Base-by-base conservation (phyloP, 148 eudicot genomes). In the Vaccinium corymbosum region DNA sequence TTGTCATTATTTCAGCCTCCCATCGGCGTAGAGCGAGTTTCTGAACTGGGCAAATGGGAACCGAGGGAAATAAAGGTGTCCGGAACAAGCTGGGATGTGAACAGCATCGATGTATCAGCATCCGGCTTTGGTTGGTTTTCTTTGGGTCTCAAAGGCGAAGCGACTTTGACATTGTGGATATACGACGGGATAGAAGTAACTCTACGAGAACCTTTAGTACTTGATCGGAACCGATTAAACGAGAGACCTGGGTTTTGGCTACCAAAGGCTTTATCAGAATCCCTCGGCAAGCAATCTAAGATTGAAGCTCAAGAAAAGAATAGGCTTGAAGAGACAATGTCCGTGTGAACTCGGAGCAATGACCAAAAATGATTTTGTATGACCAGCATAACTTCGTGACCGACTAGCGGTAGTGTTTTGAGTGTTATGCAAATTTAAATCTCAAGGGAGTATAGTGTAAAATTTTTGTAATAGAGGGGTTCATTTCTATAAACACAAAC, bases 111-210 rank as follows among this genome's bases (percentile, higher is more conserved):
- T 89, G 86, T 94, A 62, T 91, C 94, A 15, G 88, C 89, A 62
- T 97, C 99, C 2, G 98, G 99, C 75, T 89, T 92, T 49, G 98
- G 99, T 79, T 97, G 99, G 99, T 87, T 92, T 85, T 93, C 99
- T 81, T 59, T 97, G 84, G 98, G 98, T 64, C 92, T 97, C 8
- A 97, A 94, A 94, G 98, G 99, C 5, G 86, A 93, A 80, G 98
- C 97, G 56, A 88, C 94, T 57, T 78, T 97, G 86, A 92, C 86
- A 52, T 80, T 97, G 52, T 90, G 94, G 95, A 92, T 93, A 52
- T 94, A 91, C 61, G 90, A 91, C 49, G 93, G 93, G 32, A 83
- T 94, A 72, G 92, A 91, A 70, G 89, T 94, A 77, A 90, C 85
- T 20, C 19, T 88, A 82, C 93, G 98, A 16, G 99, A 97, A 19